Percentiles rank a stretch among this genome's conserved stretches.
These are phyloP conservation scores for Lactarius vividus DNA, from an alignment of 768 basidiomycete species.

Conservation along the genomic window DNA sequence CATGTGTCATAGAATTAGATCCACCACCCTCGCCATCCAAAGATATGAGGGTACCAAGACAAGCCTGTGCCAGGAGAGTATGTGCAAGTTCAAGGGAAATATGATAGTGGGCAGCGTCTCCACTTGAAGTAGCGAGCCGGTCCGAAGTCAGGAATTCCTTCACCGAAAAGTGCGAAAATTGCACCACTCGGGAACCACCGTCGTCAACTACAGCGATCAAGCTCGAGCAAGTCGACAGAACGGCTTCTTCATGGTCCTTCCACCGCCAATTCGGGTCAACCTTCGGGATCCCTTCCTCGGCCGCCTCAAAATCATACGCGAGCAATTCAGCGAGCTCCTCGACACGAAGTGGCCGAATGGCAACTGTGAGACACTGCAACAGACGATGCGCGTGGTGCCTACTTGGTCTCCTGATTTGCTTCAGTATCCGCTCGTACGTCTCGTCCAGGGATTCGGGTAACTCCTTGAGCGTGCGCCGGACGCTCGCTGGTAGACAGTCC, in stretches of 20 bases:
- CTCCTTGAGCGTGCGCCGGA: background rate
- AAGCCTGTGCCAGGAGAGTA: background rate
- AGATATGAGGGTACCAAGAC: background rate
- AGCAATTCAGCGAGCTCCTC: no score
- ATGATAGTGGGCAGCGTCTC: background rate
- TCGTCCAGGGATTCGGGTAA: background rate
- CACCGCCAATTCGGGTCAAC: background rate
- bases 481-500: background rate
- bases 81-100: background rate
- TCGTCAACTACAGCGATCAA: background rate
- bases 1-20: background rate
- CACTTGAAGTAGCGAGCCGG: background rate
- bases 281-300: no score
- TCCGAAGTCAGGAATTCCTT: background rate
- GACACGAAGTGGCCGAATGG: background rate
- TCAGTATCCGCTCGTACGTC: background rate
- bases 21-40: no score
- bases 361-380: background rate
- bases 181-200: background rate
- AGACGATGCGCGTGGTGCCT: background rate
- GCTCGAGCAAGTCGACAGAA: background rate
- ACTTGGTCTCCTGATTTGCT: background rate
- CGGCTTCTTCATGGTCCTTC: background rate
- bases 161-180: background rate
- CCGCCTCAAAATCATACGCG: no score